Percentiles rank a stretch among this genome's conserved stretches.
Evolutionary conservation across 148 eudicot species (phyloP).

Genomic region (Cornus controversa): DNA sequence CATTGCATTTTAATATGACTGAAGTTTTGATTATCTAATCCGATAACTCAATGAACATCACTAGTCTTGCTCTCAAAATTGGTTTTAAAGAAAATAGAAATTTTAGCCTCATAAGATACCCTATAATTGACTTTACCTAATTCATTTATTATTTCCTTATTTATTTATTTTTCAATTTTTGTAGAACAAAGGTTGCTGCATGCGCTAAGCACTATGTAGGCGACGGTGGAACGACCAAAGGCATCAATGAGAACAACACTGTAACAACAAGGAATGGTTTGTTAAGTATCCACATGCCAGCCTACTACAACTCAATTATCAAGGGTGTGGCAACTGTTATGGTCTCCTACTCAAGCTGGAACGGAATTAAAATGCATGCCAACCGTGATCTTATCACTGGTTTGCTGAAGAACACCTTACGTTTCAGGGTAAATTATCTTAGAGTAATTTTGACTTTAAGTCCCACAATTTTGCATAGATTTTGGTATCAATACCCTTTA

Average conservation of each 20-base stretch:
- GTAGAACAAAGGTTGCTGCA: constrained; percentile 57
- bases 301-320: constrained; percentile 55
- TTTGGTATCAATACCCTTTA: too few species aligned
- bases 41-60: background rate
- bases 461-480: too few species aligned
- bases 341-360: constrained; percentile 84
- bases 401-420: constrained; percentile 48
- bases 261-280: constrained; percentile 56
- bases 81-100: too few species aligned
- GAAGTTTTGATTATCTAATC: background rate
- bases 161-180: background rate
- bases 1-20: background rate
- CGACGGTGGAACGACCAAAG: constrained; percentile 72
- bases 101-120: background rate
- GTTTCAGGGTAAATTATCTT: constrained; percentile 49
- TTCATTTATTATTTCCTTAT: background rate
- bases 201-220: constrained; percentile 81
- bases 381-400: constrained; percentile 57
- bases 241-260: constrained; percentile 73
- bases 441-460: too few species aligned
- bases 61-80: background rate
- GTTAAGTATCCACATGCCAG: constrained; percentile 75
- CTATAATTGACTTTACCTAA: background rate
- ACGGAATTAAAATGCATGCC: constrained; percentile 60
- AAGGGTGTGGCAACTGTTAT: constrained; percentile 70